phyloP scores from a whole-genome alignment of 805 yeast genomes.

The Candida pseudofarinosa region DNA sequence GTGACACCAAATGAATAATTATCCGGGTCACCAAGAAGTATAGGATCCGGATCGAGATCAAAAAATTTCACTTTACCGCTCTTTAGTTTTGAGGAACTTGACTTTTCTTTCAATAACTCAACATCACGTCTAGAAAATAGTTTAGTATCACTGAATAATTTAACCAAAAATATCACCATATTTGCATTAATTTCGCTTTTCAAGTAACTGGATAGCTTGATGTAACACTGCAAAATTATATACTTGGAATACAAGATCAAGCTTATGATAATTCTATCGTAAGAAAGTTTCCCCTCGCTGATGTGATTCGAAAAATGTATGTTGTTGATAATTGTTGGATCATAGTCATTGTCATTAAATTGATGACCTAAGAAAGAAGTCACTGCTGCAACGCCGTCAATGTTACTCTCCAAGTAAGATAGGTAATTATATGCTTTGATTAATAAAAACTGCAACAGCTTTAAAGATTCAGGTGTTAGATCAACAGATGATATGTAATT shows the following conservation, averaged over 20 bases:
- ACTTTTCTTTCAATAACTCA: slow-evolving; percentile 12
- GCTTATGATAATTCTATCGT: slow-evolving; percentile 25
- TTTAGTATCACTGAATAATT: slow-evolving; percentile 34
- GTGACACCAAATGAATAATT: slow-evolving; percentile 52
- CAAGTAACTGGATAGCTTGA: slow-evolving; percentile 25
- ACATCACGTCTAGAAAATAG: slow-evolving; percentile 19
- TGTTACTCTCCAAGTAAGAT: slow-evolving; percentile 35
- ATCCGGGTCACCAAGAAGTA: slow-evolving; percentile 45
- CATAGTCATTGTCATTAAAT: slow-evolving; percentile 28
- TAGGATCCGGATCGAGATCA: slow-evolving; percentile 19
- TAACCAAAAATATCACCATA: slow-evolving; percentile 36
- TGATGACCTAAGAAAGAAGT: slow-evolving; percentile 26
- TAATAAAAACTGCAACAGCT: slow-evolving; percentile 38
- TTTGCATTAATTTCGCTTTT: slow-evolving; percentile 40
- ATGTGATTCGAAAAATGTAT: slow-evolving; percentile 24
- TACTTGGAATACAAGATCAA: slow-evolving; percentile 35
- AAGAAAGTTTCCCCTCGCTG: slow-evolving; percentile 15
- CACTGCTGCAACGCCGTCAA: slow-evolving; percentile 27
- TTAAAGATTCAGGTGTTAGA: slow-evolving; percentile 36
- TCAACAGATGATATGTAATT: slow-evolving; percentile 37
- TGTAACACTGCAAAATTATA: slow-evolving; percentile 32
- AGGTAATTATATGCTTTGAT: slow-evolving; percentile 39
- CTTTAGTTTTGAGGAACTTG: slow-evolving; percentile 18
- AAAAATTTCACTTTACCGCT: slow-evolving; percentile 8
- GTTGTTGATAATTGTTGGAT: slow-evolving; percentile 26